phyloP scores from a whole-genome alignment of 495 filamentous ascomycete species.

The Parathielavia appendiculata region DNA sequence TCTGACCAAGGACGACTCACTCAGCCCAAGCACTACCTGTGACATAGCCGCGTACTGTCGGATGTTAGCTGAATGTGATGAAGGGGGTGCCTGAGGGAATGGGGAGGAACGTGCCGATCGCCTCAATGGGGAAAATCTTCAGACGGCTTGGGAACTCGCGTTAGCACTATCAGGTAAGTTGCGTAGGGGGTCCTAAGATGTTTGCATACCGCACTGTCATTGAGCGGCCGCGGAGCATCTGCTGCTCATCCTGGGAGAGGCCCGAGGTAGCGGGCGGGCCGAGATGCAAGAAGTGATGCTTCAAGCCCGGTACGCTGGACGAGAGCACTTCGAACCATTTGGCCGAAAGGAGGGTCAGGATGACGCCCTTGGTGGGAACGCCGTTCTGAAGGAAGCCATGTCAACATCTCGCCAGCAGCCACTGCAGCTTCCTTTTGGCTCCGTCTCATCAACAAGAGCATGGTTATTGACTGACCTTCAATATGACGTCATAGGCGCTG shows the following conservation, averaged over 20 bases:
- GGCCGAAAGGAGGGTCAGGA: constrained; percentile 77
- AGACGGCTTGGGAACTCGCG: constrained; percentile 45
- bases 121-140: constrained; percentile 82
- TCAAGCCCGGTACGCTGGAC: constrained; percentile 58
- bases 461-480: constrained; percentile 45
- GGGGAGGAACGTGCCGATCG: constrained; percentile 32
- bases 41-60: constrained; percentile 77
- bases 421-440: too few relatives aligned
- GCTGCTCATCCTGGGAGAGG: constrained; percentile 37
- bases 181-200: neutral
- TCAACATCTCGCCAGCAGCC: neutral
- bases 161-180: neutral
- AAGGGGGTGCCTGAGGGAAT: too few relatives aligned
- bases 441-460: neutral
- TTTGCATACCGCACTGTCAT: constrained; percentile 62
- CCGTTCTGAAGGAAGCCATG: constrained; percentile 52
- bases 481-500: constrained; percentile 87
- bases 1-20: constrained; percentile 4
- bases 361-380: constrained; percentile 73
- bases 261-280: constrained; percentile 54
- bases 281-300: constrained; percentile 72
- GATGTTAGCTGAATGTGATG: neutral
- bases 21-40: constrained; percentile 90
- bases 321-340: constrained; percentile 80
- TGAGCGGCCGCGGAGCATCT: constrained; percentile 58